These are phyloP conservation scores for Scenedesmus sp. DNA, from an alignment of 163 green algal species.

Conservation along the genomic window DNA sequence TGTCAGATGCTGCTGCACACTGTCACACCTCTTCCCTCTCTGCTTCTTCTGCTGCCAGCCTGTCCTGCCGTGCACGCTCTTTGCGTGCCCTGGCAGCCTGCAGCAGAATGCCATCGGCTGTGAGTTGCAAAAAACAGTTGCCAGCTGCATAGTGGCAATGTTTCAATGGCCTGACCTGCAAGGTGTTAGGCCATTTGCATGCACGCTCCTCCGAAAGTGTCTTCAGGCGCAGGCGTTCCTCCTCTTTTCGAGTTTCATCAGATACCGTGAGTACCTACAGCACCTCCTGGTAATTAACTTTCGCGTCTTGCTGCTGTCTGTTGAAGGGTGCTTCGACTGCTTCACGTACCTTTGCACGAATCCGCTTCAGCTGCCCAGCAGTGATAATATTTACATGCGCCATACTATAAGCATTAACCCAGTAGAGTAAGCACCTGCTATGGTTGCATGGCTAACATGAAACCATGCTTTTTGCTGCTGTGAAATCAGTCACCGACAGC, in stretches of 20 bases:
- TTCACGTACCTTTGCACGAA: slow-evolving; percentile 27
- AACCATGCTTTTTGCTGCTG: neutral
- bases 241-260: slow-evolving; percentile 27
- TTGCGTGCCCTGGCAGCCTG: slow-evolving; percentile 75
- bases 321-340: neutral
- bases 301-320: neutral
- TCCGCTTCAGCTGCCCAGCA: slow-evolving; percentile 29
- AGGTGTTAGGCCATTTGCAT: slow-evolving; percentile 77
- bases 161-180: slow-evolving; percentile 58
- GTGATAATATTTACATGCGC: slow-evolving; percentile 36
- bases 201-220: slow-evolving; percentile 71
- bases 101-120: neutral
- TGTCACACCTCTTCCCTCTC: slow-evolving; percentile 70
- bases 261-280: neutral
- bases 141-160: neutral
- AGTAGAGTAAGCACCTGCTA: neutral
- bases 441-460: neutral
- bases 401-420: neutral
- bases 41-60: slow-evolving; percentile 72
- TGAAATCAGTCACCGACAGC: neutral
- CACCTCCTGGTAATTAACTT: neutral
- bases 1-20: neutral
- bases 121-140: neutral
- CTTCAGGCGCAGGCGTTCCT: slow-evolving; percentile 71
- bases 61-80: slow-evolving; percentile 66